Conservation (phyloP, 495 filamentous ascomycete species). For the Xylaria longipes region DNA sequence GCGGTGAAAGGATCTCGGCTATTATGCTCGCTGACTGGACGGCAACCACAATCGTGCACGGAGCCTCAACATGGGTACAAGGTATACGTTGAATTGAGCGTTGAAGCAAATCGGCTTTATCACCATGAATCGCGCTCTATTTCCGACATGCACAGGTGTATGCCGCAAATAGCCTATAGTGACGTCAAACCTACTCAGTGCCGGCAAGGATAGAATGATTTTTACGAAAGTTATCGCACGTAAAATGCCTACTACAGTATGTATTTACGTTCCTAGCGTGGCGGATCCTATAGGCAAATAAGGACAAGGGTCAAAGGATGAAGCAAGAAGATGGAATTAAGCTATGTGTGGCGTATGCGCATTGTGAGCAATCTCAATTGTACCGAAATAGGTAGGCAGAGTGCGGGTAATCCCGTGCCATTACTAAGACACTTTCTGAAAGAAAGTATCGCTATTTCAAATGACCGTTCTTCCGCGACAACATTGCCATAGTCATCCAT, state of each 20-base stretch:
- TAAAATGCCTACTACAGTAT: neutral
- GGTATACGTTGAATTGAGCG: neutral
- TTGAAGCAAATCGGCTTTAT: neutral
- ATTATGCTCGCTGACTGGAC: neutral
- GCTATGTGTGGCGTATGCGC: too few species aligned
- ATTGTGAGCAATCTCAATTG: too few species aligned
- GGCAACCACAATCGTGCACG: neutral
- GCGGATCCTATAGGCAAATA: neutral
- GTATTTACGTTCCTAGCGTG: neutral
- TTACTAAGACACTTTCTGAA: neutral
- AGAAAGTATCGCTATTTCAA: neutral
- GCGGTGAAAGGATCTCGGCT: neutral
- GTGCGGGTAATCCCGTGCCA: neutral
- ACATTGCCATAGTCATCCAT: neutral
- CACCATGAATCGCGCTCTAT: neutral
- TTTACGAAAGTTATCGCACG: too few species aligned
- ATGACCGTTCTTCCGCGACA: neutral
- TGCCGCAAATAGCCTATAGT: neutral
- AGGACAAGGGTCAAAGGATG: neutral
- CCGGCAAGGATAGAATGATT: neutral
- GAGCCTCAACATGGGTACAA: neutral
- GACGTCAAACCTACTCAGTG: neutral
- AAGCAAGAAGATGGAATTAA: too few species aligned
- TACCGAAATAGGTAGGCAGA: neutral
- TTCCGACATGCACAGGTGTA: neutral